phyloP scores from a whole-genome alignment of 2,329 filamentous ascomycete species.

The Ceratocystis cacaofunesta region DNA sequence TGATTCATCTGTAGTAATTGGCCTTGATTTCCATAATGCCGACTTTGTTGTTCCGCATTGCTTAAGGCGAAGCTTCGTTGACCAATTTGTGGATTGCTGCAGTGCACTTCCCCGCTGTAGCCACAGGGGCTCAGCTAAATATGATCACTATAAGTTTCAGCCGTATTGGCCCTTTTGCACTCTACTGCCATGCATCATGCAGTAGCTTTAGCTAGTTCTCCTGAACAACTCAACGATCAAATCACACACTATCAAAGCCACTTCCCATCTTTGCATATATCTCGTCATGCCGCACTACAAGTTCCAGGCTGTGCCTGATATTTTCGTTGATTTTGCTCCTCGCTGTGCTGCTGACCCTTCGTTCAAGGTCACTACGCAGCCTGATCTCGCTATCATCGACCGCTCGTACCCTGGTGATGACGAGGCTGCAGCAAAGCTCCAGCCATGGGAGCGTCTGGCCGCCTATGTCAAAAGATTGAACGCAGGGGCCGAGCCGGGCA shows the following conservation, averaged over 20 bases:
- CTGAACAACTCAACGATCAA: background rate
- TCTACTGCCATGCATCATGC: too few species aligned
- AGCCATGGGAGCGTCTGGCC: conserved; percentile 39
- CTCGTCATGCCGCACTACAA: conserved; percentile 17
- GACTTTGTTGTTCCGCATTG: background rate
- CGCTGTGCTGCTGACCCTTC: conserved; percentile 21
- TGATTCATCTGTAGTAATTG: background rate
- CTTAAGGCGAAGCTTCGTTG: background rate
- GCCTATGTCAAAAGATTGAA: conserved; percentile 35
- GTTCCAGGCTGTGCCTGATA: conserved; percentile 28
- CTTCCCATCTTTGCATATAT: background rate
- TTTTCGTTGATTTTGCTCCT: conserved; percentile 33
- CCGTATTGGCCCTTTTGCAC: background rate
- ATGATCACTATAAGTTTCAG: background rate
- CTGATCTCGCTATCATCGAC: conserved; percentile 39
- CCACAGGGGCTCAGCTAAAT: background rate
- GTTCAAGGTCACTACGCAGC: conserved; percentile 27
- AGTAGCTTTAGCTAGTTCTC: background rate
- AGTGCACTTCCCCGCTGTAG: background rate
- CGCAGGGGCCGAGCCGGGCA: conserved; percentile 26
- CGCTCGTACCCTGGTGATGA: conserved; percentile 27
- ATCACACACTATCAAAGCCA: background rate
- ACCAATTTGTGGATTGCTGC: background rate
- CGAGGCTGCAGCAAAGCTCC: conserved; percentile 21
- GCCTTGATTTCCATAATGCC: background rate